These are phyloP conservation scores for Skeletonema costatum DNA, from an alignment of 108 stramenopile genomes.

Conservation along the genomic window DNA sequence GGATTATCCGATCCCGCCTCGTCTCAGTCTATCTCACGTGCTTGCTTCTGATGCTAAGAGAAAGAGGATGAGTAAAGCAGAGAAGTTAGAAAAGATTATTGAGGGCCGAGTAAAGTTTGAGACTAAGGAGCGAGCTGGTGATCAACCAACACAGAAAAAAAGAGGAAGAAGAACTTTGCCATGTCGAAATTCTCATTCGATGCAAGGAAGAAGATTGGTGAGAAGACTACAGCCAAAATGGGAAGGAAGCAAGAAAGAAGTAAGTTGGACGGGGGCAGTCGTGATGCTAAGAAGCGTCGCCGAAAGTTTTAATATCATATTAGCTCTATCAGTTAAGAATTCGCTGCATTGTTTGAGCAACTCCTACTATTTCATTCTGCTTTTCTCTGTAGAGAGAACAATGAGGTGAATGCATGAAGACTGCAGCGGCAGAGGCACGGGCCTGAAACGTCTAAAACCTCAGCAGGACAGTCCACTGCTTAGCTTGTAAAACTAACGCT, in stretches of 20 bases:
- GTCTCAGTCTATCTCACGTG: no score
- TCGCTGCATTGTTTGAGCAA: no score
- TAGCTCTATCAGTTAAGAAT: no score
- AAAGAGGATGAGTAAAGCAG: slow-evolving; percentile 80
- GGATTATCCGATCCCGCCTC: no score
- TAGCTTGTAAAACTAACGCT: no score
- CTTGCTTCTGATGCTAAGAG: slow-evolving; percentile 80
- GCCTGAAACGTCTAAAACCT: no score
- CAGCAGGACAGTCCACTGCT: no score
- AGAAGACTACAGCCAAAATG: slow-evolving; percentile 57
- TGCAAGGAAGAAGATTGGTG: slow-evolving; percentile 63
- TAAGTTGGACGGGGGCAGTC: slow-evolving; percentile 42
- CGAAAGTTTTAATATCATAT: slow-evolving; percentile 58
- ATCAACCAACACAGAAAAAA: slow-evolving; percentile 92
- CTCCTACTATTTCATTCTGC: no score
- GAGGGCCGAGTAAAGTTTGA: slow-evolving; percentile 82
- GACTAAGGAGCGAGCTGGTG: slow-evolving; percentile 79
- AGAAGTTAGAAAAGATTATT: slow-evolving; percentile 73
- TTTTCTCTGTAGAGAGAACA: no score
- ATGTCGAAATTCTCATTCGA: slow-evolving; percentile 79
- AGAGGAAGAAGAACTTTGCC: slow-evolving; percentile 87
- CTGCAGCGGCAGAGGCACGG: no score
- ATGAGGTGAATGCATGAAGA: no score
- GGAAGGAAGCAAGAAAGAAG: slow-evolving; percentile 47
- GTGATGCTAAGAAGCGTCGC: slow-evolving; percentile 81